A percentile compares a stretch with the other conserved stretches of the same genome.
These are phyloP conservation scores for Fraxinus albicans DNA, from an alignment of 305 asterid genomes.

Conservation along the genomic window DNA sequence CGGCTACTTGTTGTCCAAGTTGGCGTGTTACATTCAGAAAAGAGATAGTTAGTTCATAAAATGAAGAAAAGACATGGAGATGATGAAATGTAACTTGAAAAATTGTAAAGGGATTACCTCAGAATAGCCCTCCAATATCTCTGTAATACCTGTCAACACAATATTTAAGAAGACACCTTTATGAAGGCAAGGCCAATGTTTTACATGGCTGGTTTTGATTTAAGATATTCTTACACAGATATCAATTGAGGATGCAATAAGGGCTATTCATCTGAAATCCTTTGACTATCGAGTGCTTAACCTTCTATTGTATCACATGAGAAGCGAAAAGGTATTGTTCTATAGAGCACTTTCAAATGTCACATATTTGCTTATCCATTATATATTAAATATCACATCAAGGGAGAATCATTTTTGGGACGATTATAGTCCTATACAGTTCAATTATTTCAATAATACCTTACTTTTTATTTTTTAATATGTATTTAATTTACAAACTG, in stretches of 20 bases:
- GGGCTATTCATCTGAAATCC: conserved; percentile 84
- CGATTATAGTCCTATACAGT: background rate
- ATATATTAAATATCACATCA: background rate
- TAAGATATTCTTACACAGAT: conserved; percentile 41
- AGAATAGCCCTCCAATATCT: background rate
- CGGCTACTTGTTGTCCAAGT: background rate
- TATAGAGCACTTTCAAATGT: background rate
- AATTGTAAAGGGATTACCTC: background rate
- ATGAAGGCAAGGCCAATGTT: conserved; percentile 5
- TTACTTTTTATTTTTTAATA: no score
- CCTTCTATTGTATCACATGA: conserved; percentile 76
- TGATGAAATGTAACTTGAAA: background rate
- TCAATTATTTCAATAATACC: background rate
- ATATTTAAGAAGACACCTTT: background rate
- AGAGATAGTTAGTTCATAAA: background rate
- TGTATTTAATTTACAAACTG: background rate
- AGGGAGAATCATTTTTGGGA: background rate
- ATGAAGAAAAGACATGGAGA: background rate
- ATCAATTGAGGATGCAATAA: conserved; percentile 67
- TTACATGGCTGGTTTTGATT: conserved; percentile 28
- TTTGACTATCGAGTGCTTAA: conserved; percentile 89
- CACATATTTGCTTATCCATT: background rate
- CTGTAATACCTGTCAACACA: background rate
- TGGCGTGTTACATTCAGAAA: background rate
- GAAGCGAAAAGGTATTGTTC: conserved; percentile 60